Base-by-base conservation (phyloP, 768 basidiomycete genomes). In the Agaricus blazei region DNA sequence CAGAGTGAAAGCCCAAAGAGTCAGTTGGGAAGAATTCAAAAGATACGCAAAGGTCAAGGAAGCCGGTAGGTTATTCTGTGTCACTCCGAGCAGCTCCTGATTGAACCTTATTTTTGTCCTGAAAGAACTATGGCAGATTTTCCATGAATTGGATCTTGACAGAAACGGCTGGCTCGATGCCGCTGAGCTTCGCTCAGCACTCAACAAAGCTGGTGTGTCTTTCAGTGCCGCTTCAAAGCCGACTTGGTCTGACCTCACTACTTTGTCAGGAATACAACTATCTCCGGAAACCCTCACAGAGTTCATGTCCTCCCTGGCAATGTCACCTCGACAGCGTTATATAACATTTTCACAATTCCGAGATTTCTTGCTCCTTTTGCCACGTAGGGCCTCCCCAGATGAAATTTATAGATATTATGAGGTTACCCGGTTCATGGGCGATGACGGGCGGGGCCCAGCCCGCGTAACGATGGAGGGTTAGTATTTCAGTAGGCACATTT, bases 121-220 rank as follows among this genome's bases (percentile, higher is more conserved):
- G 34, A 11, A 34, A 92, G 93, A 96, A 69, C 76, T 97, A 23
- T 97, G 95, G 95, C 76, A 82, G 49, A 85, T 94, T 53, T 97
- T 97, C 70, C 90, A 91, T 60, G 89, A 94, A 63, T 79, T 97
- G 48, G 95, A 96, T 72, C 74, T 93, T 58, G 93, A 97, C 64
- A 81, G 88, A 27, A 91, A 97, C 69, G 93, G 92, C 7, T 82
- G 80, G 54, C 68, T 97, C 29, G 92, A 94, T 63, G 73, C 79
- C 27, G 61, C 67, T 28, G 75, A 78, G 57, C 68, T 77, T 31
- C 62, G 67, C 34, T 57, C 64, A 27, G 75, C 75, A 27, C 71
- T 96, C 44, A 69, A 72, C 50, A 83, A 86, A 68, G 86, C 90
- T 64, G 90, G 93, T 90, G 59, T 59, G 72, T 57, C 9, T 19